Base-by-base conservation (phyloP, 2,329 filamentous ascomycete genomes). In the Diaporthe sp. region DNA sequence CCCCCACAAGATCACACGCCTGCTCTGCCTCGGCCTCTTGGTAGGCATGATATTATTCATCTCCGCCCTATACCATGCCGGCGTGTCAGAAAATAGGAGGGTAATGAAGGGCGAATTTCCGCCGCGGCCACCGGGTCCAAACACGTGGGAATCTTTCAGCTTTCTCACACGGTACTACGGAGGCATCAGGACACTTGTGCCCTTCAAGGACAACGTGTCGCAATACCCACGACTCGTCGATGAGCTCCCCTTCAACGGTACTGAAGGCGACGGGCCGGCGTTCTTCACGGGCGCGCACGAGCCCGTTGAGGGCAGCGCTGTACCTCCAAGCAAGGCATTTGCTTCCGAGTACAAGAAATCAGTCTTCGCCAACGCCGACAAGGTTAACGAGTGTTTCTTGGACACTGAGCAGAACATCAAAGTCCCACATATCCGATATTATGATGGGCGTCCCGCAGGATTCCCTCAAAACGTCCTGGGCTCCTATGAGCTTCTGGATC, bases 131-230 rank as follows among this genome's bases (percentile, higher is more conserved):
- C 84, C 90, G 0, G 90, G 92, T 28, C 94, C 94, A 17, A 91
- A 92, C 0, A 84, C 90, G 7, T 98, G 96, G 95, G 94, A 98
- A 82, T 90, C 90, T 13, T 98, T 98, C 82, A 91, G 92, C 0
- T 97, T 98, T 81, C 84, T 99, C 77, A 93, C 93, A 76, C 90
- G 96, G 77, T 99, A 98, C 82, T 97, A 98, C 82, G 96, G 95
- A 20, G 97, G 97, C 0, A 89, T 99, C 76, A 89, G 93, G 78
- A 93, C 90, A 0, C 82, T 99, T 77, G 90, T 94, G 0, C 85
- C 91, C 0, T 85, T 92, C 37, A 83, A 88, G 20, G 87, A 94
- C 65, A 96, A 96, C 78, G 86, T 89, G 13, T 93, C 96, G 0
- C 94, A 98, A 81, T 98, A 98, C 81, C 96, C 97, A 1, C 88